Evolutionary conservation across 1,284 basidiomycete species (phyloP).

Genomic region (Cryptococcus sp.): DNA sequence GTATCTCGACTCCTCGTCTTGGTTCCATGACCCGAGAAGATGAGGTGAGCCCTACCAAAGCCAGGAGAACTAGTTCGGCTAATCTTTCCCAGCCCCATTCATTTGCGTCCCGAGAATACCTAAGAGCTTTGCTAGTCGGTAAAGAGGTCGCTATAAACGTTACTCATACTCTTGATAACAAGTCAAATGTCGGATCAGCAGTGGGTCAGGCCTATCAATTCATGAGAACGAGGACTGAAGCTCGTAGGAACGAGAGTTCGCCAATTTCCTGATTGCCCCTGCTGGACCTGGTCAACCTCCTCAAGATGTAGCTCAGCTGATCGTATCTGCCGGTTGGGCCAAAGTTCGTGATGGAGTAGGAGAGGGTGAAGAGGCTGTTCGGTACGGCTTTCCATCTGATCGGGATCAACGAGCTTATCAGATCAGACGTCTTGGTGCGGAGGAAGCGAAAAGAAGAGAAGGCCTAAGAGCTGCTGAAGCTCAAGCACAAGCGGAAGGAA

Average conservation of each 20-base stretch:
- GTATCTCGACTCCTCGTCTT: slow-evolving; percentile 71
- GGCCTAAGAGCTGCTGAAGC: slow-evolving; percentile 56
- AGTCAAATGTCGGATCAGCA: background rate
- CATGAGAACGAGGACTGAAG: background rate
- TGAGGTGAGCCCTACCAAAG: slow-evolving; percentile 56
- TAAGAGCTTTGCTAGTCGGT: slow-evolving; percentile 77
- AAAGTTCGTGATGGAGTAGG: slow-evolving; percentile 73
- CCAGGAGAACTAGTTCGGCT: background rate
- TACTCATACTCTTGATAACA: slow-evolving; percentile 35
- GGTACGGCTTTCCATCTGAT: slow-evolving; percentile 13
- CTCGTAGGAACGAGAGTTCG: slow-evolving; percentile 43
- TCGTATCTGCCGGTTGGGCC: slow-evolving; percentile 83
- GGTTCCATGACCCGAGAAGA: slow-evolving; percentile 77
- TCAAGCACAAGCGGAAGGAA: slow-evolving; percentile 70
- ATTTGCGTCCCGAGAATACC: slow-evolving; percentile 87
- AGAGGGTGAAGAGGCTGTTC: slow-evolving; percentile 42
- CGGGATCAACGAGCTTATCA: background rate
- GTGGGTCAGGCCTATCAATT: background rate
- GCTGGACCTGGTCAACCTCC: slow-evolving; percentile 45
- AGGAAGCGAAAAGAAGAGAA: slow-evolving; percentile 68
- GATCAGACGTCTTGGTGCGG: slow-evolving; percentile 54
- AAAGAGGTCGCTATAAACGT: slow-evolving; percentile 60
- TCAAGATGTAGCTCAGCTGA: slow-evolving; percentile 67
- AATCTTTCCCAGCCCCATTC: slow-evolving; percentile 66
- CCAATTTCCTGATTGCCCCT: slow-evolving; percentile 42